phyloP scores from a whole-genome alignment of 1,284 basidiomycete genomes.

The Mycosarcoma mackinlayi region DNA sequence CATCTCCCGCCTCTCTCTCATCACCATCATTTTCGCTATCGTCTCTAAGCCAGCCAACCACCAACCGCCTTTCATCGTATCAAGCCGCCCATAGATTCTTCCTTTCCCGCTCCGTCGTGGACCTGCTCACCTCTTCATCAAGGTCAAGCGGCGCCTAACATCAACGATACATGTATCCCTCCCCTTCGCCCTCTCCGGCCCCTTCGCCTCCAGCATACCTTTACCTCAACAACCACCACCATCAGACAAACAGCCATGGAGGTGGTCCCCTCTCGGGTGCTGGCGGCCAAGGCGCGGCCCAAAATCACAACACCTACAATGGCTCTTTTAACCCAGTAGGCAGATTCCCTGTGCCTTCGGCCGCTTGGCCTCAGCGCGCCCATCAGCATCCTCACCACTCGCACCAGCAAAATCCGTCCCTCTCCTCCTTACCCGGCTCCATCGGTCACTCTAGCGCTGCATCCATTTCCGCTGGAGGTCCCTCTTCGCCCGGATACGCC shows the following conservation, averaged over 20 bases:
- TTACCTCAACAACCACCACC: slow-evolving; percentile 58
- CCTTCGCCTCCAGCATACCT: slow-evolving; percentile 63
- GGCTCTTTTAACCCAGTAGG: slow-evolving; percentile 43
- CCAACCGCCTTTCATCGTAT: too few relatives aligned
- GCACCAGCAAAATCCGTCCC: slow-evolving; percentile 61
- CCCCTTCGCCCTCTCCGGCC: slow-evolving; percentile 60
- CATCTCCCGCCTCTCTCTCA: slow-evolving; percentile 8
- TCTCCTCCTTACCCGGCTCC: slow-evolving; percentile 60
- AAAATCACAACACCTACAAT: slow-evolving; percentile 37
- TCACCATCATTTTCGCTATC: slow-evolving; percentile 24
- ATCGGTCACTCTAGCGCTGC: slow-evolving; percentile 49
- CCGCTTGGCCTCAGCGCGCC: slow-evolving; percentile 38
- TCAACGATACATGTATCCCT: slow-evolving; percentile 59
- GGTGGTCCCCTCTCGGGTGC: slow-evolving; percentile 42
- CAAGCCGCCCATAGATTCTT: background rate
- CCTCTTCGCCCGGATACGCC: slow-evolving; percentile 58
- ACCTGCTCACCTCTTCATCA: slow-evolving; percentile 1
- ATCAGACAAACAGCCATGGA: slow-evolving; percentile 44
- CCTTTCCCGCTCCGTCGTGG: background rate
- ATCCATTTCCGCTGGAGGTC: slow-evolving; percentile 42
- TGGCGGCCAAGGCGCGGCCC: slow-evolving; percentile 27
- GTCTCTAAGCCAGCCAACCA: slow-evolving; percentile 2
- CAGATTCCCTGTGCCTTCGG: slow-evolving; percentile 48
- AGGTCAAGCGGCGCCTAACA: slow-evolving; percentile 17
- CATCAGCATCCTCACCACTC: slow-evolving; percentile 52